Conservation (phyloP, 179 eudicot genomes). For the Amaranthus tricolor region DNA sequence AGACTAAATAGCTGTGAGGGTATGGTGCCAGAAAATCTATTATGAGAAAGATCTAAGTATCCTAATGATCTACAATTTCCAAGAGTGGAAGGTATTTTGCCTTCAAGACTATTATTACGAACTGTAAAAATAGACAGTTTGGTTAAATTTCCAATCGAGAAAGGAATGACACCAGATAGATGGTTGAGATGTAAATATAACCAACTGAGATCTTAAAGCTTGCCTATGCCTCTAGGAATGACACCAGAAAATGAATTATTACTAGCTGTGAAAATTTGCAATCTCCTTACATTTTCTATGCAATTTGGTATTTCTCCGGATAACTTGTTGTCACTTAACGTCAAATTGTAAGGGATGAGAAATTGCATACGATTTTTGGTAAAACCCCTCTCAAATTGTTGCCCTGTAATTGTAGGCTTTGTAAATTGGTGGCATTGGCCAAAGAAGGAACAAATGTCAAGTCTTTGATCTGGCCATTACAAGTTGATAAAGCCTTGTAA, state of each 20-base stretch:
- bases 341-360: slow-evolving; percentile 21
- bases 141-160: slow-evolving; percentile 25
- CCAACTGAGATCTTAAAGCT: slow-evolving; percentile 2
- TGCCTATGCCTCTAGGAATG: slow-evolving; percentile 24
- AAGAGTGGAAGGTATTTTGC: slow-evolving; percentile 20
- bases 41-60: slow-evolving; percentile 15
- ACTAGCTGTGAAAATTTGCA: neutral
- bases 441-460: slow-evolving; percentile 30
- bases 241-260: slow-evolving; percentile 20
- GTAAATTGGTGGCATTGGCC: slow-evolving; percentile 26
- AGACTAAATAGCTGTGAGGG: slow-evolving; percentile 18
- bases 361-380: slow-evolving; percentile 23
- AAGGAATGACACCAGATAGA: slow-evolving; percentile 24
- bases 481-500: slow-evolving; percentile 6
- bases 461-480: slow-evolving; percentile 17
- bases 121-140: neutral
- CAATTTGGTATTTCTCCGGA: slow-evolving; percentile 29
- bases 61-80: slow-evolving; percentile 15
- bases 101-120: slow-evolving; percentile 14
- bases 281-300: slow-evolving; percentile 14
- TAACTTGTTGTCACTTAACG: slow-evolving; percentile 1
- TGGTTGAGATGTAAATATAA: slow-evolving; percentile 2
- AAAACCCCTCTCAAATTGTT: slow-evolving; percentile 14
- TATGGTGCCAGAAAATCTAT: slow-evolving; percentile 26
- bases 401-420: neutral